Evolutionary conservation across 441 rosid species (phyloP), one percentile per base, ranked within the genome.

Genomic region (Euphorbia celastroides): DNA sequence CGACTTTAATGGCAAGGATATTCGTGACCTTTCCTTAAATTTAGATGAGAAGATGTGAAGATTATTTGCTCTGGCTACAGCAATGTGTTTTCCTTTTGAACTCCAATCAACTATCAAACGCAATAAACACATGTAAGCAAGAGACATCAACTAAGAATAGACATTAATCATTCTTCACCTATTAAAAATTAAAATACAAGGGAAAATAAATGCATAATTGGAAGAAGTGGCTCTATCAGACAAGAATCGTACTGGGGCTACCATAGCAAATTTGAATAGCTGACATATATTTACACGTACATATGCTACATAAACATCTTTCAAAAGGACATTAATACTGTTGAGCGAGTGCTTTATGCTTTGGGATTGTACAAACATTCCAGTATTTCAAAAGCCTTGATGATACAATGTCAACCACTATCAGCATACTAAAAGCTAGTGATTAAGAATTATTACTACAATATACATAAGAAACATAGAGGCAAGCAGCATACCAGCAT

Each of bases 31-130:
- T 78, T 92, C 94, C 48, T 81, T 78, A 62, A 89, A 82, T 70
- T 77, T 84, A 55, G 97, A 83, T 10, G 97, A 89, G 23, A 89
- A 59, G 71, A 92, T 82, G 68, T 70, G 80, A 64, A 94, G 80
- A 60, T 5, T 61, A 65, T 77, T 75, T 65, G 71, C 77, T 72
- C 74, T 87, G 25, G 93, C 97, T 77, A 88, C 84, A 34, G 88
- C 94, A 70, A 91, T 73, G 72, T 68, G 86, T 44, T 80, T 81
- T 25, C 96, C 97, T 75, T 83, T 83, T 52, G 76, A 72, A 80
- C 93, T 88, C 91, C 98, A 88, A 64, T 92, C 97, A 79, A 81
- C 99, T 93, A 64, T 48, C 46, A 72, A 32, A 75, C 75, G 36
- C 56, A 54, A 65, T 57, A 62, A 20, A 41, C 34, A 30, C 48